These are phyloP conservation scores for Garcia nutans DNA, from an alignment of 345 rosid genomes.

Conservation along the genomic window DNA sequence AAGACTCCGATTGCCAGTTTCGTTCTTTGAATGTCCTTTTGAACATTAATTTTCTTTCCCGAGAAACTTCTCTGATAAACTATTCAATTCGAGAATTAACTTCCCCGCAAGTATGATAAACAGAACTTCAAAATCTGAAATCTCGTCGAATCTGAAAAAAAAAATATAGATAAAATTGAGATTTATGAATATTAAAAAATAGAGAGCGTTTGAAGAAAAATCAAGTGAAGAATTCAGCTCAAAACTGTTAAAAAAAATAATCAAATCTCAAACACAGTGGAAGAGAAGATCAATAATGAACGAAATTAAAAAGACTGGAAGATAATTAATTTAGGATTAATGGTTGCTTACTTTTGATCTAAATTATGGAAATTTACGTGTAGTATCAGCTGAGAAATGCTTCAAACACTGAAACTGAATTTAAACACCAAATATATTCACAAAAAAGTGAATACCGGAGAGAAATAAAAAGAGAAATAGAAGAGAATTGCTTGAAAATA, in stretches of 20 bases:
- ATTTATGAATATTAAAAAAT: not conserved
- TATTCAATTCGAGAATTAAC: conserved; percentile 7
- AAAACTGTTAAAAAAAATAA: not conserved
- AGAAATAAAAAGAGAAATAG: not conserved
- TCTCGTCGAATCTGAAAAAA: not conserved
- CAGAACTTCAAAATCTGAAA: not conserved
- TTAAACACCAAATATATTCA: not conserved
- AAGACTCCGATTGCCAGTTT: not conserved
- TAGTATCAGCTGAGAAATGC: conserved; percentile 17
- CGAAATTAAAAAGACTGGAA: not conserved
- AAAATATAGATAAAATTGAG: not conserved
- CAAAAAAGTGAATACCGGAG: not conserved
- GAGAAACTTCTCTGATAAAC: not conserved
- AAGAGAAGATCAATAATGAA: conserved; percentile 7
- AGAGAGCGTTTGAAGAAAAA: not conserved
- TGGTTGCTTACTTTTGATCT: conserved; percentile 37
- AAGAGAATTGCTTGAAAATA: not conserved
- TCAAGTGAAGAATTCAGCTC: not conserved
- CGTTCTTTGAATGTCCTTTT: not conserved
- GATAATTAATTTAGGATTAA: not conserved
- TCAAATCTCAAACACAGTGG: not conserved
- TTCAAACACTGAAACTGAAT: not conserved
- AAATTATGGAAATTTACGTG: conserved; percentile 22
- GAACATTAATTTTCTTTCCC: not conserved
- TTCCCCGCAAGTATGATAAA: not conserved